Percentiles rank a stretch among this genome's conserved stretches.
Conservation (phyloP, 345 rosid species). For the Balakata baccata region DNA sequence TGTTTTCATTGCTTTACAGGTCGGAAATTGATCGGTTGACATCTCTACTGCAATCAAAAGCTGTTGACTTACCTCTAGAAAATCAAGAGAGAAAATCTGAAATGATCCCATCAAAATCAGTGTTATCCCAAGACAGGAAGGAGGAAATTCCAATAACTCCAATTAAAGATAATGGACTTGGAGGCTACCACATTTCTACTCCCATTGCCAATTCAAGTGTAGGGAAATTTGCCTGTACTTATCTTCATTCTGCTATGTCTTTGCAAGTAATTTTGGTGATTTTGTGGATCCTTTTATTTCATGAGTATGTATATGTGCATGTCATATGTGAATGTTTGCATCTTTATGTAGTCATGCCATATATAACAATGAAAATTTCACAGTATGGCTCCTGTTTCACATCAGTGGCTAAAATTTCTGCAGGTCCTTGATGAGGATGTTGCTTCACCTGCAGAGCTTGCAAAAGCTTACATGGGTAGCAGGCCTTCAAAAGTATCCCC, state of each 20-base stretch:
- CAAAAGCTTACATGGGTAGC: slow-evolving; percentile 91
- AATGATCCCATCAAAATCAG: slow-evolving; percentile 28
- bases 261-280: neutral
- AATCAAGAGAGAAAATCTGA: slow-evolving; percentile 46
- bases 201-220: slow-evolving; percentile 48
- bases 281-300: slow-evolving; percentile 5
- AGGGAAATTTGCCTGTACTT: slow-evolving; percentile 26
- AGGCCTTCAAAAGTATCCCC: slow-evolving; percentile 72
- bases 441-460: slow-evolving; percentile 91
- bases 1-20: slow-evolving; percentile 39
- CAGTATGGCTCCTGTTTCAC: slow-evolving; percentile 14
- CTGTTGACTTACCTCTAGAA: slow-evolving; percentile 39
- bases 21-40: slow-evolving; percentile 83
- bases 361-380: neutral
- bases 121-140: slow-evolving; percentile 30
- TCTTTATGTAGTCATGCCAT: neutral
- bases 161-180: slow-evolving; percentile 39
- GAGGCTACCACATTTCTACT: slow-evolving; percentile 33
- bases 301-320: neutral
- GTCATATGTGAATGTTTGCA: neutral
- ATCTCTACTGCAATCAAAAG: slow-evolving; percentile 59
- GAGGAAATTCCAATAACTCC: slow-evolving; percentile 33
- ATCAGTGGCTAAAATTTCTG: slow-evolving; percentile 21
- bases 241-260: neutral
- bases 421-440: slow-evolving; percentile 71